Evolutionary conservation across 257 asterid genomes (phyloP), one percentile per base, ranked within the genome.

Genomic region (Nicotiana benthamiana): DNA sequence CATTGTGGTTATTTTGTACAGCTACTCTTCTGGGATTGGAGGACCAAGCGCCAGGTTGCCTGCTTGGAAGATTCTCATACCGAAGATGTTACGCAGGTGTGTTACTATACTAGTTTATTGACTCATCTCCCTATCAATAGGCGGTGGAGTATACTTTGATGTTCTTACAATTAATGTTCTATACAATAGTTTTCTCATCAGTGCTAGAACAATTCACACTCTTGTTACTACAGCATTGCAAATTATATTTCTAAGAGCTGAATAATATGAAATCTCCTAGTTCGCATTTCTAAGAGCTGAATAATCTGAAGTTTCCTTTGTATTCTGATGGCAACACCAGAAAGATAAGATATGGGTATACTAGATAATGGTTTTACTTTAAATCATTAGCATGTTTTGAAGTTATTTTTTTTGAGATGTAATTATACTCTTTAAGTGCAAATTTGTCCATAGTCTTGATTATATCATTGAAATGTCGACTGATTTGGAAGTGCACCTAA

Each of bases 41-140:
- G 98, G 83, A 94, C 92, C 80, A 88, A 81, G 90, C 87, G 86
- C 82, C 94, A 88, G 90, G 86, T 76, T 51, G 98, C 98, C 6
- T 77, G 96, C 86, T 85, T 94, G 91, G 98, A 93, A 81, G 99
- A 93, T 79, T 91, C 93, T 68, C 99, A 96, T 84, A 91, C 84
- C 84, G 99, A 94, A 32, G 99, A 96, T 87, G 95, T 96, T 59
- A 92, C 98, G 84, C 99, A 94, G 97, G 99, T 96, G 81, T 80
- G 63, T 84, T 72, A 10, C 17, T 26, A 12, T 48, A 74, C 60
- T 32, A 60, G 79, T 26, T 72, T 75, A 13, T 52, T 1, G 63
- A 22, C 66, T 72, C 16, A 36, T 62, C 46, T 40, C 74, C 52
- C 60, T 0, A 43, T 72, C 26, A 6, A 36, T 72, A 72, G 24